phyloP scores from a whole-genome alignment of 768 basidiomycete genomes.

The Leccinum rimulosum region DNA sequence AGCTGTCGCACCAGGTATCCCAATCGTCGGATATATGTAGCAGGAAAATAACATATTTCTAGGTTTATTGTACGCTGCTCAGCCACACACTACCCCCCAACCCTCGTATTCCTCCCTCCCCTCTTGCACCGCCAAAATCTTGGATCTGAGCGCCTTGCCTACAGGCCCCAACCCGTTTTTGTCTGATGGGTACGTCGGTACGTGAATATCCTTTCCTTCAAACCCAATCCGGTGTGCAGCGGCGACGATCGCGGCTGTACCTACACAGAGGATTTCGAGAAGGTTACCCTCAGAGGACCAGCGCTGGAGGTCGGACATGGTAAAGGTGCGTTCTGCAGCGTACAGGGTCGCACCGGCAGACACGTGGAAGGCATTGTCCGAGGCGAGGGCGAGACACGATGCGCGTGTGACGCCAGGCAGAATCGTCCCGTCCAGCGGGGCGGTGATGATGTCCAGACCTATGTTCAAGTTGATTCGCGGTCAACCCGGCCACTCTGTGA shows the following conservation, averaged over 20 bases:
- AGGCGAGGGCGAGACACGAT: slow-evolving; percentile 71
- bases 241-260: slow-evolving; percentile 78
- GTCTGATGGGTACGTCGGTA: slow-evolving; percentile 49
- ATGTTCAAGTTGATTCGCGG: not conserved
- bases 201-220: slow-evolving; percentile 55
- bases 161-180: slow-evolving; percentile 49
- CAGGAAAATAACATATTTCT: no score
- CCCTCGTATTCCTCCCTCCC: slow-evolving; percentile 58
- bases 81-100: slow-evolving; percentile 52
- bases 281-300: slow-evolving; percentile 60
- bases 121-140: slow-evolving; percentile 76
- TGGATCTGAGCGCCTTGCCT: slow-evolving; percentile 65
- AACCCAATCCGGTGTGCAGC: slow-evolving; percentile 74
- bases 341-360: slow-evolving; percentile 30
- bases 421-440: slow-evolving; percentile 88
- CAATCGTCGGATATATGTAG: no score
- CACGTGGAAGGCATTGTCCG: slow-evolving; percentile 51
- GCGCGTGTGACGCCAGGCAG: slow-evolving; percentile 91
- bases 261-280: slow-evolving; percentile 81
- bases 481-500: not conserved
- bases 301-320: slow-evolving; percentile 55
- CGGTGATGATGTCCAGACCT: slow-evolving; percentile 77
- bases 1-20: no score
- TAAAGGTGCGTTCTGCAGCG: slow-evolving; percentile 58
- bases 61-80: not conserved